Conservation (phyloP, 805 yeast genomes). For the Cyberlindnera xylosilytica region DNA sequence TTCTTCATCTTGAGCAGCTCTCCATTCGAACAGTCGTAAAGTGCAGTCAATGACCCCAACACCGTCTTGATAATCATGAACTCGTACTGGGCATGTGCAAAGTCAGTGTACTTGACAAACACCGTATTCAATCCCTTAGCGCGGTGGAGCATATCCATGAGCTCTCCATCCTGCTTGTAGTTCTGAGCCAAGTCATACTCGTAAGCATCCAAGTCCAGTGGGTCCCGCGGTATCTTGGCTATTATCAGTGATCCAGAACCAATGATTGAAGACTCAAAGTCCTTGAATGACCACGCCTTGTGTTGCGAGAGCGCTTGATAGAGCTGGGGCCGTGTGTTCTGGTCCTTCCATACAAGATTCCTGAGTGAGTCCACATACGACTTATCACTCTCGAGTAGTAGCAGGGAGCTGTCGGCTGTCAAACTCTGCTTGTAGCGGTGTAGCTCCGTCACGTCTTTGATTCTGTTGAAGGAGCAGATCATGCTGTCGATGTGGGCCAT, state of each 20-base stretch:
- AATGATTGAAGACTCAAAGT: constrained; percentile 45
- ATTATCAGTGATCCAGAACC: constrained; percentile 53
- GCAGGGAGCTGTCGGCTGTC: constrained; percentile 46
- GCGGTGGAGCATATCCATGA: constrained; percentile 24
- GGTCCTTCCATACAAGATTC: constrained; percentile 50
- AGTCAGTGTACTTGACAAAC: constrained; percentile 32
- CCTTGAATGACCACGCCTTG: constrained; percentile 49
- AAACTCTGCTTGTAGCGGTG: constrained; percentile 20
- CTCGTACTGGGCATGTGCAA: constrained; percentile 54
- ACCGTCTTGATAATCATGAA: constrained; percentile 66
- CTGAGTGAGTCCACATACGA: constrained; percentile 41
- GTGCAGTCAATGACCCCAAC: constrained; percentile 66
- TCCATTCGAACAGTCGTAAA: constrained; percentile 64
- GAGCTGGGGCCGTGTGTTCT: constrained; percentile 47
- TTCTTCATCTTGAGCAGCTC: constrained; percentile 45
- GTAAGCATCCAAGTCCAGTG: constrained; percentile 16
- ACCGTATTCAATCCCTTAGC: constrained; percentile 30
- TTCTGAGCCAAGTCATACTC: constrained; percentile 24
- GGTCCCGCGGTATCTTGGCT: constrained; percentile 42
- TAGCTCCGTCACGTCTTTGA: constrained; percentile 17
- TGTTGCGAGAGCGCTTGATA: constrained; percentile 52
- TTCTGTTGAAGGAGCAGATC: constrained; percentile 16
- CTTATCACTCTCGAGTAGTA: constrained; percentile 75
- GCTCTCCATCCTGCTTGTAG: constrained; percentile 19
- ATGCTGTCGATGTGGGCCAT: constrained; percentile 21